phyloP scores from a whole-genome alignment of 371 early-diverging fungal species.

The Mucor plumbeus region DNA sequence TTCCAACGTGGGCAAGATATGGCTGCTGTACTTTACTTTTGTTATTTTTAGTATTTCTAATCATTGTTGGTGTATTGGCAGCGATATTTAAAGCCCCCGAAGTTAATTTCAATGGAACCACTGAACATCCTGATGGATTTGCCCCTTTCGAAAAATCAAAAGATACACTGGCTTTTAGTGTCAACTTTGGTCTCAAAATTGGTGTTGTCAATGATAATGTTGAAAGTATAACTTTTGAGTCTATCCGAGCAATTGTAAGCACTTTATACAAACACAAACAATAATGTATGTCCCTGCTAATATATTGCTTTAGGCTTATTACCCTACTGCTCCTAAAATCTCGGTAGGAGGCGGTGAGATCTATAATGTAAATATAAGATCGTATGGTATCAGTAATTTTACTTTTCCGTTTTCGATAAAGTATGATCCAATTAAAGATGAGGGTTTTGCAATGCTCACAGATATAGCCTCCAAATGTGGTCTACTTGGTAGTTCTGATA shows the following conservation, averaged over 20 bases:
- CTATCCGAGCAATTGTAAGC: conserved; percentile 39
- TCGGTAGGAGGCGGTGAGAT: conserved; percentile 48
- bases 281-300: background rate
- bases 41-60: conserved; percentile 7
- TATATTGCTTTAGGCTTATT: conserved; percentile 38
- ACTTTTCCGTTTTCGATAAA: conserved; percentile 41
- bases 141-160: conserved; percentile 16
- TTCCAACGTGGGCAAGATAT: conserved; percentile 34
- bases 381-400: conserved; percentile 35
- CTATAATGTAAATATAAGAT: conserved; percentile 34
- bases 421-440: conserved; percentile 36
- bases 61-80: conserved; percentile 25
- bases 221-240: conserved; percentile 39
- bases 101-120: conserved; percentile 30
- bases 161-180: conserved; percentile 14
- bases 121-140: conserved; percentile 26
- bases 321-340: conserved; percentile 34
- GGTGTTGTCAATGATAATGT: conserved; percentile 44
- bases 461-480: conserved; percentile 47
- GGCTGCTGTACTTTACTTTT: conserved; percentile 21
- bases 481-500: conserved; percentile 3
- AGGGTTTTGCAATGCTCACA: conserved; percentile 35
- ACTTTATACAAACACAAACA: background rate
- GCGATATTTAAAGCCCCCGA: conserved; percentile 30
- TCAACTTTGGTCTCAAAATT: conserved; percentile 38